Evolutionary conservation across 257 asterid genomes (phyloP).

Genomic region (Solanum paucissectum): DNA sequence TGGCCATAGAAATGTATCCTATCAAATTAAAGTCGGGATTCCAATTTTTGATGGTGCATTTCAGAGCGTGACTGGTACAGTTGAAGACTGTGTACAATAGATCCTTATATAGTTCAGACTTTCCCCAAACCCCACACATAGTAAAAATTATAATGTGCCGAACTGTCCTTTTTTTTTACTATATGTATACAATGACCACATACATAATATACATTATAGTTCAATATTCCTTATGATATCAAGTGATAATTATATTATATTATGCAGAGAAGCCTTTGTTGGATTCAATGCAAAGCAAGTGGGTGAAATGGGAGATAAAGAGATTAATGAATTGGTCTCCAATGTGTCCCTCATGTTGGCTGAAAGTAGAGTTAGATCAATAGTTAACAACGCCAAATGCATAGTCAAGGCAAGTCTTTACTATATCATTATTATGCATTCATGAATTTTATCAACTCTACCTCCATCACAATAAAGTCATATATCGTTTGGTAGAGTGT

Average conservation of each 20-base stretch:
- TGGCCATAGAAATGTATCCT: neutral
- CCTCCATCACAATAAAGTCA: neutral
- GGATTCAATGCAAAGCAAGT: slow-evolving; percentile 62
- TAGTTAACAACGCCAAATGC: slow-evolving; percentile 80
- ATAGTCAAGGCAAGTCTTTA: slow-evolving; percentile 49
- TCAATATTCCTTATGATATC: neutral
- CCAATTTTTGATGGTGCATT: too few species aligned
- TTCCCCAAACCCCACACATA: rapidly evolving
- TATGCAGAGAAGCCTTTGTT: slow-evolving; percentile 47
- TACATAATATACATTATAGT: neutral
- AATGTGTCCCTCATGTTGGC: slow-evolving; percentile 45
- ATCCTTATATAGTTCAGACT: rapidly evolving
- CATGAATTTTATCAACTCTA: neutral
- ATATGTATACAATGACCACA: neutral
- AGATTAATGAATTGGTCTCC: slow-evolving; percentile 38
- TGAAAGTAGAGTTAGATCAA: slow-evolving; percentile 67
- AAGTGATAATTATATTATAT: neutral
- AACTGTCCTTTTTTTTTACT: too few species aligned
- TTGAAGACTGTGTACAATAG: rapidly evolving
- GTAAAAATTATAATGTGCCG: rapidly evolving
- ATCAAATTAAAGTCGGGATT: neutral
- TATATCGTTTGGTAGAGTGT: too few species aligned
- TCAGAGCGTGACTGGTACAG: neutral
- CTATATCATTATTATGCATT: neutral
- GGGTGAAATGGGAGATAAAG: slow-evolving; percentile 65